Conservation (phyloP, 1,284 basidiomycete species). For the Ganoderma sp. region DNA sequence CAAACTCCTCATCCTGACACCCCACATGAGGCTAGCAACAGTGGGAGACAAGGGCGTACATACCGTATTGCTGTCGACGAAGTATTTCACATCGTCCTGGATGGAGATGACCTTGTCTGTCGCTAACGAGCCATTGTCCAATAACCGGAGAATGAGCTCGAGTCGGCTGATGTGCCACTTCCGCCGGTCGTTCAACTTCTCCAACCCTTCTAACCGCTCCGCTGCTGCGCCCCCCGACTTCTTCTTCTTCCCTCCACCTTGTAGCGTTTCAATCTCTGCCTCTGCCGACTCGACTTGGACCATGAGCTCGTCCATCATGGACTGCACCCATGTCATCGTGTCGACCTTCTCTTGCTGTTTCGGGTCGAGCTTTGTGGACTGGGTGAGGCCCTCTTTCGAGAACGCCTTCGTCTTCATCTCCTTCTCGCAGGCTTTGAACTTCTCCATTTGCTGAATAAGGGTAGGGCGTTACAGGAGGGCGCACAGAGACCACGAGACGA, state of each 20-base stretch:
- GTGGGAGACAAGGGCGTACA: slow-evolving; percentile 44
- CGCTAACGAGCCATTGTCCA: slow-evolving; percentile 92
- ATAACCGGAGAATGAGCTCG: slow-evolving; percentile 90
- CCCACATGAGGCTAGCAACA: slow-evolving; percentile 15
- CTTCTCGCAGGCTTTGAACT: slow-evolving; percentile 99
- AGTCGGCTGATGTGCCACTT: slow-evolving; percentile 95
- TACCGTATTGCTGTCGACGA: slow-evolving; percentile 95
- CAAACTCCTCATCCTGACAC: slow-evolving; percentile 92
- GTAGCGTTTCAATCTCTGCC: slow-evolving; percentile 92
- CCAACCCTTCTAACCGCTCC: slow-evolving; percentile 83
- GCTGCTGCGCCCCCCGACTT: slow-evolving; percentile 68
- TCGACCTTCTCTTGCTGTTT: slow-evolving; percentile 97
- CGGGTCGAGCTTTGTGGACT: slow-evolving; percentile 93
- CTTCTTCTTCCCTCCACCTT: slow-evolving; percentile 84
- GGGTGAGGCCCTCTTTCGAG: slow-evolving; percentile 97
- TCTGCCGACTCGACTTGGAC: slow-evolving; percentile 95
- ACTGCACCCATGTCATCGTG: slow-evolving; percentile 85
- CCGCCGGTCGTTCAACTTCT: slow-evolving; percentile 90
- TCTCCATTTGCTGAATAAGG: slow-evolving; percentile 94
- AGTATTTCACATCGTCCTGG: slow-evolving; percentile 97
- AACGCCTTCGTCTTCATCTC: slow-evolving; percentile 99
- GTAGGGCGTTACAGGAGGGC: slow-evolving; percentile 25
- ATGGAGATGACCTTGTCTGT: slow-evolving; percentile 83
- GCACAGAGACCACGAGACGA: slow-evolving; percentile 20
- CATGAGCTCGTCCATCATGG: slow-evolving; percentile 89